Conservation (phyloP, 805 yeast species). For the Allodekkera sacchari region DNA sequence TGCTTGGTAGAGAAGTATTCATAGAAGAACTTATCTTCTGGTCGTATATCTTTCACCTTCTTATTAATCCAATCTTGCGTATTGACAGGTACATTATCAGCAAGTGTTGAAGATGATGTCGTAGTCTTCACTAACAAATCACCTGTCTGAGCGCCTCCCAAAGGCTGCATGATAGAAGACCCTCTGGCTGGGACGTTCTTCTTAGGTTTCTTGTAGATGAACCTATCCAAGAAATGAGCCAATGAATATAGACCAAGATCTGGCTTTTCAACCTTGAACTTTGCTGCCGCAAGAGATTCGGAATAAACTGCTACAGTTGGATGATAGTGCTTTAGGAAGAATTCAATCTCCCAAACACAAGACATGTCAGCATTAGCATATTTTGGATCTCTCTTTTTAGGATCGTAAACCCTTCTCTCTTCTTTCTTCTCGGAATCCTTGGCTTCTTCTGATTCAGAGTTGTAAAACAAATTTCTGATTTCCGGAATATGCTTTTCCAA, state of each 20-base stretch:
- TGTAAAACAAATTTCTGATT: constrained; percentile 51
- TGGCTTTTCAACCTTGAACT: constrained; percentile 48
- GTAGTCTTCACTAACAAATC: constrained; percentile 62
- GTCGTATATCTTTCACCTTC: constrained; percentile 57
- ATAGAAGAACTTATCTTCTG: constrained; percentile 83
- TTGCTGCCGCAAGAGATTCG: constrained; percentile 36
- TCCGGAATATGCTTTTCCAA: constrained; percentile 58
- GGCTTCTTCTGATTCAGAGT: constrained; percentile 44
- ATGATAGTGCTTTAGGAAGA: constrained; percentile 75
- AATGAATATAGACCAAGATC: constrained; percentile 85
- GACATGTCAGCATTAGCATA: constrained; percentile 78
- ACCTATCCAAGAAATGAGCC: constrained; percentile 87
- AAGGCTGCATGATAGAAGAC: constrained; percentile 93
- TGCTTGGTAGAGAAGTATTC: constrained; percentile 70
- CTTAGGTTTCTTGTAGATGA: constrained; percentile 90
- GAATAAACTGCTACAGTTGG: constrained; percentile 88
- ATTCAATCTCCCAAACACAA: constrained; percentile 79
- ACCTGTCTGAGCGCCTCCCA: constrained; percentile 77
- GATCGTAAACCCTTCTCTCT: constrained; percentile 51
- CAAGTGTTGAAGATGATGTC: no score
- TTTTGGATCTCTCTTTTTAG: constrained; percentile 87
- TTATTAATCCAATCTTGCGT: constrained; percentile 75
- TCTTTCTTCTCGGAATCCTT: constrained; percentile 37
- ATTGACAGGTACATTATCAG: constrained; percentile 53
- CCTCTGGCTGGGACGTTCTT: constrained; percentile 71